These are phyloP conservation scores for Trichoderma pleuroti DNA, from an alignment of 2,329 filamentous ascomycete species.

Conservation along the genomic window DNA sequence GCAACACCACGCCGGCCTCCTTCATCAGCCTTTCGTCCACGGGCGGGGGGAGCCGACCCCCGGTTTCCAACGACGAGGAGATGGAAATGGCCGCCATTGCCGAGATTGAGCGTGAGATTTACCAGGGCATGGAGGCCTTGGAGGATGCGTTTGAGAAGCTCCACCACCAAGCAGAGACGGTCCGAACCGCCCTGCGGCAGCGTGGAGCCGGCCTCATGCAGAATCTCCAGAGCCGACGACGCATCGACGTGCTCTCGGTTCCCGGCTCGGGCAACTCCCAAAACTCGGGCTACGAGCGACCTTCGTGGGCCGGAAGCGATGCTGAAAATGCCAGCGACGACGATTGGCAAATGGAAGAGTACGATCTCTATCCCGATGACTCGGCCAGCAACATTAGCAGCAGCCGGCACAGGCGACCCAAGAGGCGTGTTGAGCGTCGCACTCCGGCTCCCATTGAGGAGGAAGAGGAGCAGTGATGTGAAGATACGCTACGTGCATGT, in stretches of 20 bases:
- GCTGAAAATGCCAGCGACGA: constrained; percentile 52
- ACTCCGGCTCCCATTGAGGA: constrained; percentile 73
- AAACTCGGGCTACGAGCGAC: constrained; percentile 43
- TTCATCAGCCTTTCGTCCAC: constrained; percentile 57
- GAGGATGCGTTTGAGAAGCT: constrained; percentile 92
- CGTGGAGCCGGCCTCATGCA: constrained; percentile 72
- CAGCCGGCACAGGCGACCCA: constrained; percentile 63
- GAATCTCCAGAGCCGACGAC: constrained; percentile 58
- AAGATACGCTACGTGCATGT: not conserved
- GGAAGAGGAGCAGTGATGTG: constrained; percentile 58
- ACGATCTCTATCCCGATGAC: constrained; percentile 70
- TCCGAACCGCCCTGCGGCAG: constrained; percentile 75
- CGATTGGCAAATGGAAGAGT: constrained; percentile 54
- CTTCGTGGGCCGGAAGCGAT: constrained; percentile 37
- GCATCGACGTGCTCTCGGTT: constrained; percentile 52
- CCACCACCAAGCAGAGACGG: constrained; percentile 78
- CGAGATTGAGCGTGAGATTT: constrained; percentile 91
- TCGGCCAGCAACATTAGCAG: constrained; percentile 77
- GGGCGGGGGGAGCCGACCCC: constrained; percentile 44
- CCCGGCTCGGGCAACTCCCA: constrained; percentile 46
- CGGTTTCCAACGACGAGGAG: constrained; percentile 88
- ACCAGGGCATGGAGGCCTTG: constrained; percentile 86
- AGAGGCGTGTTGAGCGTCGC: constrained; percentile 63
- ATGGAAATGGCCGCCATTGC: constrained; percentile 86
- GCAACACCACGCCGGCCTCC: constrained; percentile 55